phyloP scores from a whole-genome alignment of 495 filamentous ascomycete genomes.

The Extremus antarcticus region DNA sequence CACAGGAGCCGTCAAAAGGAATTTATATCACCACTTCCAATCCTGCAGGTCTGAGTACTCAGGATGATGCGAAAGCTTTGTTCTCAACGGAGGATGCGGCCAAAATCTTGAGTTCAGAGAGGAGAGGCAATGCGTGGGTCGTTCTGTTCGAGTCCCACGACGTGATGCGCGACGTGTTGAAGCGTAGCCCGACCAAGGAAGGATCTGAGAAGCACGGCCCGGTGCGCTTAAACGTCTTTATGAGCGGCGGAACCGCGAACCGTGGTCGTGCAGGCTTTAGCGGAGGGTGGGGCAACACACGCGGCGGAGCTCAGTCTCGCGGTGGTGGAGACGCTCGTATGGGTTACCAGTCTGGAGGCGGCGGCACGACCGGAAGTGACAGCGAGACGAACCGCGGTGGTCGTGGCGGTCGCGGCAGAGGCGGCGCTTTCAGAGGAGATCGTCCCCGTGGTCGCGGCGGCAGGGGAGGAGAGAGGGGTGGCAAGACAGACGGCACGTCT shows the following conservation, averaged over 20 bases:
- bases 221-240: slow-evolving; percentile 65
- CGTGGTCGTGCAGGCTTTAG: slow-evolving; percentile 41
- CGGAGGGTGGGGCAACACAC: slow-evolving; percentile 52
- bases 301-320: slow-evolving; percentile 39
- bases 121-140: slow-evolving; percentile 57
- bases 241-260: slow-evolving; percentile 42
- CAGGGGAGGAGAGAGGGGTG: slow-evolving; percentile 32
- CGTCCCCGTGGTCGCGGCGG: slow-evolving; percentile 48
- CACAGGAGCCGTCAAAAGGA: slow-evolving; percentile 49
- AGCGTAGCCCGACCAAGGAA: slow-evolving; percentile 55
- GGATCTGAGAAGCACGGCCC: slow-evolving; percentile 60
- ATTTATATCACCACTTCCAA: slow-evolving; percentile 64
- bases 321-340: slow-evolving; percentile 46
- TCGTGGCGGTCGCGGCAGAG: slow-evolving; percentile 54
- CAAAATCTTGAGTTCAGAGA: slow-evolving; percentile 71
- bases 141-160: slow-evolving; percentile 67
- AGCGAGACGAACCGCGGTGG: slow-evolving; percentile 58
- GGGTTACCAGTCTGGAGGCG: slow-evolving; percentile 27
- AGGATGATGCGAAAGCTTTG: slow-evolving; percentile 65
- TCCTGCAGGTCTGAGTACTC: slow-evolving; percentile 44
- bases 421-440: slow-evolving; percentile 47
- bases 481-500: slow-evolving; percentile 15
- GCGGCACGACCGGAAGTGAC: slow-evolving; percentile 58
- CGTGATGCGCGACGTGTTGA: slow-evolving; percentile 65
- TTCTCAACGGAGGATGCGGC: slow-evolving; percentile 70